These are phyloP conservation scores for Barnettozyma wickerhamii DNA, from an alignment of 805 yeast species.

Conservation along the genomic window DNA sequence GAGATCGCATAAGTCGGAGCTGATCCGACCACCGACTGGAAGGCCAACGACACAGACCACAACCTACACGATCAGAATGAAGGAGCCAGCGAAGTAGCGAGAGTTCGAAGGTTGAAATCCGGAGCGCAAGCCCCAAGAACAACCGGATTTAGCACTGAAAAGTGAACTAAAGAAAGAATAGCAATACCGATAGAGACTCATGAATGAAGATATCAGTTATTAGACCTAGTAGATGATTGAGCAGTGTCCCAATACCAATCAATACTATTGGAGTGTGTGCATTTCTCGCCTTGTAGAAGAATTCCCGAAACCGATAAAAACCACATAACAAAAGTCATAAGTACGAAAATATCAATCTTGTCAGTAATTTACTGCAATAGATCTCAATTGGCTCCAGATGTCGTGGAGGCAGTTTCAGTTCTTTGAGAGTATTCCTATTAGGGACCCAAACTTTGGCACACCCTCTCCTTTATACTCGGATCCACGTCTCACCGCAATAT, in stretches of 20 bases:
- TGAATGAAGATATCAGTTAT: too few relatives aligned
- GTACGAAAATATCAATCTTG: too few relatives aligned
- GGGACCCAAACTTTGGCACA: conserved; percentile 72
- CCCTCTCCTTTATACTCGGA: conserved; percentile 73
- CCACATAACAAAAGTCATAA: too few relatives aligned
- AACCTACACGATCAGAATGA: not conserved
- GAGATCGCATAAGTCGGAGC: too few relatives aligned
- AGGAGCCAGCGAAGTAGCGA: too few relatives aligned
- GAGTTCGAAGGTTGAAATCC: too few relatives aligned
- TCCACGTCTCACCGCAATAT: conserved; percentile 60
- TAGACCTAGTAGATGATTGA: too few relatives aligned
- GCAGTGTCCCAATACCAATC: too few relatives aligned
- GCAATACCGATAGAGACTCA: too few relatives aligned
- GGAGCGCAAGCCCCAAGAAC: not conserved
- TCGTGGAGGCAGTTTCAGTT: conserved; percentile 83
- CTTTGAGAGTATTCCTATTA: conserved; percentile 76
- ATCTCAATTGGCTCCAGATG: conserved; percentile 11
- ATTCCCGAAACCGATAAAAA: not conserved
- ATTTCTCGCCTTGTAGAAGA: too few relatives aligned
- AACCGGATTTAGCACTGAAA: not conserved
- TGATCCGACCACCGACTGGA: not conserved
- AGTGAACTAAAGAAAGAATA: not conserved
- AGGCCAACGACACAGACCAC: not conserved
- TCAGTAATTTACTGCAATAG: not conserved
- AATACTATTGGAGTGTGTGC: too few relatives aligned